These are phyloP conservation scores for Gossypium davidsonii DNA, from an alignment of 441 rosid species.

Conservation along the genomic window DNA sequence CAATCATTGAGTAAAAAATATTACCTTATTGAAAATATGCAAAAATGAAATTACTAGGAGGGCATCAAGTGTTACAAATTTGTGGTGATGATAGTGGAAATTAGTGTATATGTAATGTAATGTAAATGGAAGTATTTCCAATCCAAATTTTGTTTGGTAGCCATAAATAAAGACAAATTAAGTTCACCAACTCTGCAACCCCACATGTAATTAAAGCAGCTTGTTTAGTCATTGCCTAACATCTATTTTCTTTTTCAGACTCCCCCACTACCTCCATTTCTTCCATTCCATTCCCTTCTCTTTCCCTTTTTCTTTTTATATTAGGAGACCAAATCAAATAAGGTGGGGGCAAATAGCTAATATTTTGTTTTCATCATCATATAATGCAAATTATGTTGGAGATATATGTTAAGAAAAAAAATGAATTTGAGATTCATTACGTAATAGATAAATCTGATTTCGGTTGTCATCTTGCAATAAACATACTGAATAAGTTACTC, in stretches of 20 bases:
- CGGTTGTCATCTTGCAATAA: no score
- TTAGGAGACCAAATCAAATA: background rate
- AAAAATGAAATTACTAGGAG: no score
- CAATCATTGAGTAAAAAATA: no score
- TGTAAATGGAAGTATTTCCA: no score
- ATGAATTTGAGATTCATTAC: no score
- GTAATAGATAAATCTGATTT: no score
- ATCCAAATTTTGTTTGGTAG: background rate
- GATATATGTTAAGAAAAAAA: no score
- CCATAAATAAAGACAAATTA: background rate
- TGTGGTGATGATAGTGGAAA: background rate
- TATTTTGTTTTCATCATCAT: no score
- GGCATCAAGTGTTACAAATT: background rate
- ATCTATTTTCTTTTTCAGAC: background rate
- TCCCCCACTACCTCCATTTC: background rate
- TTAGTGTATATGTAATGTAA: no score
- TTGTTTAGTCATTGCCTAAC: background rate
- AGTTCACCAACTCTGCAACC: background rate
- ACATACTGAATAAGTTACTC: no score
- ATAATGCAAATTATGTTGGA: no score
- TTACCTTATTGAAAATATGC: no score
- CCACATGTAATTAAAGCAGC: background rate
- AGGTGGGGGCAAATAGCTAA: background rate
- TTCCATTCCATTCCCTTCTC: background rate
- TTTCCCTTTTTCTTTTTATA: background rate